These are phyloP conservation scores for Pseudogymnoascus sp. DNA, from an alignment of 2,329 filamentous ascomycete species.

Conservation along the genomic window DNA sequence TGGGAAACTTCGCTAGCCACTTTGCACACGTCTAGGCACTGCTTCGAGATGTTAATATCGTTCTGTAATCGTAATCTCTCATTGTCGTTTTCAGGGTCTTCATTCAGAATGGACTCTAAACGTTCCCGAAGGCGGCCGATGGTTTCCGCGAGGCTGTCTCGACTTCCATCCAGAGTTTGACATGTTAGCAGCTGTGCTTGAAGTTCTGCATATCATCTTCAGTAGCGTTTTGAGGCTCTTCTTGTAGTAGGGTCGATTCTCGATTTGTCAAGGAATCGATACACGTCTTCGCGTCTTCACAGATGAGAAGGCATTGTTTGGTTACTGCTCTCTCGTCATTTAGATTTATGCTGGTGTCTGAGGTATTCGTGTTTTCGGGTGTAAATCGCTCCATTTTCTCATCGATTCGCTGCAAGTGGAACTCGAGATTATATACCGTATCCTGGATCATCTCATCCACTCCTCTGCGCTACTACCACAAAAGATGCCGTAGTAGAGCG, in stretches of 20 bases:
- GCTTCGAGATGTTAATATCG: constrained; percentile 30
- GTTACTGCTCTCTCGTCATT: constrained; percentile 32
- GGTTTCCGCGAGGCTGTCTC: constrained; percentile 27
- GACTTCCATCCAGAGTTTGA: constrained; percentile 27
- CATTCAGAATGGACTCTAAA: constrained; percentile 23
- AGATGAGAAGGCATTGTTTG: constrained; percentile 34
- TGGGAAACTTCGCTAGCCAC: constrained; percentile 26
- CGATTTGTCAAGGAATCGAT: constrained; percentile 28
- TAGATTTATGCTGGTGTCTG: constrained; percentile 26
- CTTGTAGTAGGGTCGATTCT: constrained; percentile 22
- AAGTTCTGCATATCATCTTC: constrained; percentile 17
- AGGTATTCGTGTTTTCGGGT: constrained; percentile 16
- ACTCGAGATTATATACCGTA: constrained; percentile 30
- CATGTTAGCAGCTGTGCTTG: constrained; percentile 28
- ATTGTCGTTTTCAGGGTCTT: constrained; percentile 17
- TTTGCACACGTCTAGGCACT: constrained; percentile 35
- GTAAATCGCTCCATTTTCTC: constrained; percentile 27
- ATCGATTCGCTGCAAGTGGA: constrained; percentile 31
- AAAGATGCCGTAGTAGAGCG: no score
- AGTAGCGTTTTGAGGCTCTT: constrained; percentile 8
- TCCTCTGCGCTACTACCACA: no score
- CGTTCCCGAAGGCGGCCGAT: constrained; percentile 30
- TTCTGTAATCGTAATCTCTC: constrained; percentile 28
- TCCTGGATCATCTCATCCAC: constrained; percentile 34
- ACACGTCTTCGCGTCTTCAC: constrained; percentile 31